phyloP scores from a whole-genome alignment of 2,329 filamentous ascomycete species.

The Clarireedia paspali region DNA sequence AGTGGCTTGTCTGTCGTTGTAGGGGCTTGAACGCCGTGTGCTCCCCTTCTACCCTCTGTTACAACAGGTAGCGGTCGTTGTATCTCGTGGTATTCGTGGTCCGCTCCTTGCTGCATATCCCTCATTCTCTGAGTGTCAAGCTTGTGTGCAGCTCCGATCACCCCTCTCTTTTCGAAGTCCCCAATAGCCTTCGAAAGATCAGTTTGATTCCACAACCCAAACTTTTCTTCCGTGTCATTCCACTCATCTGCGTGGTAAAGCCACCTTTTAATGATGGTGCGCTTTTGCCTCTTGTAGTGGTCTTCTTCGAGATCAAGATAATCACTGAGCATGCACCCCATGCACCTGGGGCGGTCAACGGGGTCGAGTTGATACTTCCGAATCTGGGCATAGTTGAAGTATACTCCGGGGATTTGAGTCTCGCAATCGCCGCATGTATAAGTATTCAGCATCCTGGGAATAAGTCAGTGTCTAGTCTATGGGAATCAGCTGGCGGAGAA shows the following conservation, averaged over 20 bases:
- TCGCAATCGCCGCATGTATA: slow-evolving; percentile 11
- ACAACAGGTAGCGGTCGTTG: not conserved
- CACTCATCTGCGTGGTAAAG: not conserved
- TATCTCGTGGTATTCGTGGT: not conserved
- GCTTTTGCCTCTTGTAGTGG: slow-evolving; percentile 22
- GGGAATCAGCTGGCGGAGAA: not conserved
- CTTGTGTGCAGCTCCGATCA: not conserved
- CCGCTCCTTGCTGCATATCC: not conserved
- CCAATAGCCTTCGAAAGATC: slow-evolving; percentile 11
- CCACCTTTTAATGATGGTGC: slow-evolving; percentile 17
- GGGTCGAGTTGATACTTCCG: not conserved
- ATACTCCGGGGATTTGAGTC: slow-evolving; percentile 14
- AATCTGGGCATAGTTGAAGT: slow-evolving; percentile 13
- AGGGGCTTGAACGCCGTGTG: not conserved
- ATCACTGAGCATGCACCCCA: slow-evolving; percentile 16
- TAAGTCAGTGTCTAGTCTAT: not conserved
- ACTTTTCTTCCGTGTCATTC: not conserved
- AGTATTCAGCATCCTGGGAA: slow-evolving; percentile 4
- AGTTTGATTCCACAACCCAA: slow-evolving; percentile 9
- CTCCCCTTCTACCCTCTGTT: not conserved
- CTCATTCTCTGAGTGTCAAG: not conserved
- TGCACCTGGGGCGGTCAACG: not conserved
- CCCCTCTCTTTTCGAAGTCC: not conserved
- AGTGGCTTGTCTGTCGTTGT: not conserved
- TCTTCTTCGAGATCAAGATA: slow-evolving; percentile 18